Evolutionary conservation across 2,329 filamentous ascomycete species (phyloP).

Genomic region (Dactylellina parvicollis): DNA sequence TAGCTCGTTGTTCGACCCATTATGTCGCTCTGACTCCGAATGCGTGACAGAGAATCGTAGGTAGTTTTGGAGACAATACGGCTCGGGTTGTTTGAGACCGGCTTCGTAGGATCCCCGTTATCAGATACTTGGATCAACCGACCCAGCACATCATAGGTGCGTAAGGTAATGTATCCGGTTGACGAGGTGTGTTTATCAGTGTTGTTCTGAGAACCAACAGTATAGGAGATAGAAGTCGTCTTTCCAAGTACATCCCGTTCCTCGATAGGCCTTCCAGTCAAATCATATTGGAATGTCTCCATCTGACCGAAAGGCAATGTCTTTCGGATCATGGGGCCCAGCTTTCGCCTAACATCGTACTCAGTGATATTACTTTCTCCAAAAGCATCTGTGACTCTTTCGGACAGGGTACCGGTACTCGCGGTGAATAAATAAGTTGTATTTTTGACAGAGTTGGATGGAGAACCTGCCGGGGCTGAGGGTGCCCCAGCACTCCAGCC

Average conservation of each 20-base stretch:
- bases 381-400: too few relatives aligned
- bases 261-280: too few relatives aligned
- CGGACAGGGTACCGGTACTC: too few relatives aligned
- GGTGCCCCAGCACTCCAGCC: too few relatives aligned
- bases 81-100: background rate
- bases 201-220: background rate
- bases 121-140: background rate
- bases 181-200: background rate
- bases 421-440: too few relatives aligned
- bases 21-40: background rate
- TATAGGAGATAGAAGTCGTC: too few relatives aligned
- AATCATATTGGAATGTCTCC: too few relatives aligned
- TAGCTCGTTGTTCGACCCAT: background rate
- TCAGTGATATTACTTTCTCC: too few relatives aligned
- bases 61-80: background rate
- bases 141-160: conserved; percentile 1
- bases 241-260: too few relatives aligned
- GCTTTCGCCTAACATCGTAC: too few relatives aligned
- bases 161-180: background rate
- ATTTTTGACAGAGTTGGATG: background rate
- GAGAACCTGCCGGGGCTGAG: background rate
- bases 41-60: background rate
- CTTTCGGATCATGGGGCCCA: too few relatives aligned
- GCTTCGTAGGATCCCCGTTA: background rate
- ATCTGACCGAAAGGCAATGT: too few relatives aligned